phyloP scores from a whole-genome alignment of 441 rosid genomes.

The Populus trichocarpa region DNA sequence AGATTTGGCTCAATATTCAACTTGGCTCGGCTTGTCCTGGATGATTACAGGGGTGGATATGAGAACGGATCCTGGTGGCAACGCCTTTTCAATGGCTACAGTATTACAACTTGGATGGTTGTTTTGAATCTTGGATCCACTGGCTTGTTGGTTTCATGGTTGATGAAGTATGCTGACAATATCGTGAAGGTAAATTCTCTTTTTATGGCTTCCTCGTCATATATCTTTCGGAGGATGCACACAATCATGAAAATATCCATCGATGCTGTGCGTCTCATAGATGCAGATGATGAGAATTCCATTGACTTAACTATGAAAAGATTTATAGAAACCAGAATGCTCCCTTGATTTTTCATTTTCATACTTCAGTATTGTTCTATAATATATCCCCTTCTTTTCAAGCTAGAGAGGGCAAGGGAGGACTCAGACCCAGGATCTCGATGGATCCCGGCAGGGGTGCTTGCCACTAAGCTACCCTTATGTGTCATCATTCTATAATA shows the following conservation, averaged over 20 bases:
- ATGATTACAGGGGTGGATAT: slow-evolving; percentile 81
- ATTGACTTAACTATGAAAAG: no score
- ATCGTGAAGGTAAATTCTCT: slow-evolving; percentile 58
- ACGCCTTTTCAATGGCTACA: slow-evolving; percentile 73
- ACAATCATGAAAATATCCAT: background rate
- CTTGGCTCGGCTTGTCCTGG: slow-evolving; percentile 68
- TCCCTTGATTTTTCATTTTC: no score
- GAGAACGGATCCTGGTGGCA: slow-evolving; percentile 97
- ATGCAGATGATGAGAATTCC: background rate
- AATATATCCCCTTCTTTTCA: no score
- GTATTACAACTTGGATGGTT: slow-evolving; percentile 78
- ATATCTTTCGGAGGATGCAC: background rate
- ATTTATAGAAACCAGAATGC: no score
- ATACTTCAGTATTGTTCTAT: no score
- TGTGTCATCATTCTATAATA: no score
- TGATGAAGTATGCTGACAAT: slow-evolving; percentile 88
- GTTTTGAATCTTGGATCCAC: slow-evolving; percentile 83
- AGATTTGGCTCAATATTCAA: slow-evolving; percentile 90
- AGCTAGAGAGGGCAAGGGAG: no score
- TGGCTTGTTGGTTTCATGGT: slow-evolving; percentile 80
- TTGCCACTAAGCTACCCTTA: no score
- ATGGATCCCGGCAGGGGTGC: no score
- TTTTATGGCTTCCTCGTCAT: background rate
- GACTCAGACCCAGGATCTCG: no score
- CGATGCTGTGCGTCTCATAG: background rate